Conservation (phyloP, 2,329 filamentous ascomycete species). For the Ceratocystiopsis sp. region DNA sequence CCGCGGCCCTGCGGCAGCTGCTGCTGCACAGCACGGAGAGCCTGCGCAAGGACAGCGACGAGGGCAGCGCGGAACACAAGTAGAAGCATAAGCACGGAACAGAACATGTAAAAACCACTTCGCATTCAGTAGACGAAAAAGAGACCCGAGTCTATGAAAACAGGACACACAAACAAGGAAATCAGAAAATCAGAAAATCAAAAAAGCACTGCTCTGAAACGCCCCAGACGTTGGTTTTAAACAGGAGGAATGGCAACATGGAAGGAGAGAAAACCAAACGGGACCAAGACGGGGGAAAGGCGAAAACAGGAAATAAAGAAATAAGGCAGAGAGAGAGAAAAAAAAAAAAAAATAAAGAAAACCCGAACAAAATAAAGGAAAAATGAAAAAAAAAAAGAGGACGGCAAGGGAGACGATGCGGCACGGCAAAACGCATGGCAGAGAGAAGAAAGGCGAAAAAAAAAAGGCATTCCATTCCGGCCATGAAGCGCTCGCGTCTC, state of each 20-base stretch:
- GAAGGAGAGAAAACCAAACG: background rate
- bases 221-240: too few relatives aligned
- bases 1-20: slow-evolving; percentile 21
- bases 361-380: background rate
- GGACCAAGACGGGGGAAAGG: background rate
- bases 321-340: slow-evolving; percentile 2
- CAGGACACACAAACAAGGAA: too few relatives aligned
- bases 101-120: too few relatives aligned
- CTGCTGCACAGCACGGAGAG: slow-evolving; percentile 30
- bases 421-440: background rate
- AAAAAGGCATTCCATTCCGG: too few relatives aligned
- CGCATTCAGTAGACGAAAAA: too few relatives aligned
- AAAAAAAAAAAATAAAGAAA: background rate
- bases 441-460: too few relatives aligned
- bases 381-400: background rate
- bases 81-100: too few relatives aligned
- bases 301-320: slow-evolving; percentile 1
- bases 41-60: slow-evolving; percentile 27
- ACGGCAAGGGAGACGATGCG: background rate
- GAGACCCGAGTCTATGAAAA: background rate
- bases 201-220: too few relatives aligned
- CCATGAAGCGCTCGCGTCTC: too few relatives aligned
- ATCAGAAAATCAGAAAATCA: too few relatives aligned
- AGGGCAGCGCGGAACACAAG: slow-evolving; percentile 3
- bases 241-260: too few relatives aligned